These are phyloP conservation scores for Microsporum audouinii DNA, from an alignment of 2,329 filamentous ascomycete species.

Conservation along the genomic window DNA sequence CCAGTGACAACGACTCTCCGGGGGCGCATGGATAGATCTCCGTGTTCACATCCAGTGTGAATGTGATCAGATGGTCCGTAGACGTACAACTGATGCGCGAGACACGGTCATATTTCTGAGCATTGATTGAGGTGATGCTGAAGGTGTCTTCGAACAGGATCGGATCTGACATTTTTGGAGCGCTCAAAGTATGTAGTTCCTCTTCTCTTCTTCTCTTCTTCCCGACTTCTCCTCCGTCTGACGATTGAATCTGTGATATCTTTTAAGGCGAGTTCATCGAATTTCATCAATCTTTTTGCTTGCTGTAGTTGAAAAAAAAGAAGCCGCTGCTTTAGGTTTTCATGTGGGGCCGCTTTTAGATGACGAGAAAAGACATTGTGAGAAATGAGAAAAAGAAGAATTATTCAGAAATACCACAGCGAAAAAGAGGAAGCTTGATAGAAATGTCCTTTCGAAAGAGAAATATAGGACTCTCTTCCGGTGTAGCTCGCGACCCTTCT, in stretches of 20 bases:
- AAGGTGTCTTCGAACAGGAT: slow-evolving; percentile 92
- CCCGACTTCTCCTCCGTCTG: background rate
- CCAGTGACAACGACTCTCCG: slow-evolving; percentile 67
- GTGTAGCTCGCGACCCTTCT: slow-evolving; percentile 17
- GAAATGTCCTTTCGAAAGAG: slow-evolving; percentile 58
- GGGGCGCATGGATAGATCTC: slow-evolving; percentile 72
- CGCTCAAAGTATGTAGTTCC: slow-evolving; percentile 18
- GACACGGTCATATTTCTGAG: slow-evolving; percentile 89
- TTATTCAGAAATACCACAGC: background rate
- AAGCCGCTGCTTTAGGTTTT: slow-evolving; percentile 1
- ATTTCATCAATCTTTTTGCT: background rate
- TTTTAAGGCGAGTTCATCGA: background rate
- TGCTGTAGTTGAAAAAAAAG: background rate
- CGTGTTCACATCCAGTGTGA: slow-evolving; percentile 86
- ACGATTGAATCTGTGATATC: too few species aligned
- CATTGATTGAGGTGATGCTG: slow-evolving; percentile 65
- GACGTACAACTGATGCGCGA: slow-evolving; percentile 71
- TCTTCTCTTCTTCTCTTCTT: background rate
- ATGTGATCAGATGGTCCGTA: slow-evolving; percentile 58
- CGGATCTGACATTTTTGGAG: slow-evolving; percentile 57
- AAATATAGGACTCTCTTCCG: slow-evolving; percentile 46
- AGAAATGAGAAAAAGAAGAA: background rate
- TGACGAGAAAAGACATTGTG: background rate
- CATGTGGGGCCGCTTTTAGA: slow-evolving; percentile 1
- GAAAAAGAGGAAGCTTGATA: background rate